phyloP scores from a whole-genome alignment of 2,329 filamentous ascomycete species.

The Incumbomyces lentus region DNA sequence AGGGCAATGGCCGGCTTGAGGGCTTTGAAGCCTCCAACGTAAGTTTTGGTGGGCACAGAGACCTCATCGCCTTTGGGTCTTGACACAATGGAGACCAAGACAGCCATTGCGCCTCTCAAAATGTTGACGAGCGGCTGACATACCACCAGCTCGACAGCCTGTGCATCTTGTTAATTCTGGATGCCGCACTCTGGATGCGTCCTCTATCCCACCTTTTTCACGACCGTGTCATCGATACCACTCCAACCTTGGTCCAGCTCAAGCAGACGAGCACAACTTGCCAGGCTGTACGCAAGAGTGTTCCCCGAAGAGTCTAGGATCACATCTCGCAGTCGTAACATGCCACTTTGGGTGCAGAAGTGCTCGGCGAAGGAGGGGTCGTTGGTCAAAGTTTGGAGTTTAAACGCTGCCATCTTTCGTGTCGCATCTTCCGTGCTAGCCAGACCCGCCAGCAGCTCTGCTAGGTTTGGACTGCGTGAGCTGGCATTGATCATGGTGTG shows the following conservation, averaged over 20 bases:
- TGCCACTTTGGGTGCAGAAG: slow-evolving; percentile 82
- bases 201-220: slow-evolving; percentile 39
- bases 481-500: slow-evolving; percentile 1
- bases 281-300: slow-evolving; percentile 87
- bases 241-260: slow-evolving; percentile 99
- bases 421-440: slow-evolving; percentile 68
- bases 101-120: slow-evolving; percentile 89
- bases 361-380: slow-evolving; percentile 94
- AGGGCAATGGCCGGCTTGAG: slow-evolving; percentile 84
- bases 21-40: slow-evolving; percentile 65
- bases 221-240: slow-evolving; percentile 40
- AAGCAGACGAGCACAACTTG: slow-evolving; percentile 73
- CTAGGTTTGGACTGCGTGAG: slow-evolving; percentile 32
- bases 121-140: slow-evolving; percentile 96
- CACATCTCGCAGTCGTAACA: slow-evolving; percentile 68
- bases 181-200: neutral
- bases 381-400: slow-evolving; percentile 87
- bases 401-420: slow-evolving; percentile 98
- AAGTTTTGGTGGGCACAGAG: neutral
- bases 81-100: slow-evolving; percentile 84
- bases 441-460: slow-evolving; percentile 49
- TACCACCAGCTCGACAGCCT: slow-evolving; percentile 85
- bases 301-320: slow-evolving; percentile 82
- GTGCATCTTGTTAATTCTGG: slow-evolving; percentile 9
- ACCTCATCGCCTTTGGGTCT: slow-evolving; percentile 50